These are phyloP conservation scores for Echinochloa phyllopogon DNA, from an alignment of 176 grass and related monocot species.

Conservation along the genomic window DNA sequence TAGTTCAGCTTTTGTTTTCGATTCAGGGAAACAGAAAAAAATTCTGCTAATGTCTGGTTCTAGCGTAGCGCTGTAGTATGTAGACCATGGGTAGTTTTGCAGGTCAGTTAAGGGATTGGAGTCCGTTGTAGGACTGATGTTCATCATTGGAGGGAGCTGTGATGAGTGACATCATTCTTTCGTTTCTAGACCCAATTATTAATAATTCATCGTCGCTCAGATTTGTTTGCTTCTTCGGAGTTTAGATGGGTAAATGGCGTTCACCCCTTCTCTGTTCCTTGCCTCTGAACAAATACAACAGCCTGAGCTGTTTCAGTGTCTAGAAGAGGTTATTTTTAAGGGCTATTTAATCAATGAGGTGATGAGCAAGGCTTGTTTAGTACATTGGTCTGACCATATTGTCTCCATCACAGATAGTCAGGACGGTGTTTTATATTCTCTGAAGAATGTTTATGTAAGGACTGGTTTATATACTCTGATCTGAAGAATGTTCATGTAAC, in stretches of 20 bases:
- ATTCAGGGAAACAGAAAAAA: not conserved
- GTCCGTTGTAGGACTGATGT: not conserved
- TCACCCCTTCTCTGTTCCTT: not conserved
- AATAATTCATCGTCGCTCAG: not conserved
- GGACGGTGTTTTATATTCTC: not conserved
- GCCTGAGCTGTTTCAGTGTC: not conserved
- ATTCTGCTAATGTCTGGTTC: not conserved
- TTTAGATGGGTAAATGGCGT: not conserved
- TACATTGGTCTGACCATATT: not conserved
- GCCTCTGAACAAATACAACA: not conserved
- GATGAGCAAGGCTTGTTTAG: no score
- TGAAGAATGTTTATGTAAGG: not conserved
- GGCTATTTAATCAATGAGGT: no score
- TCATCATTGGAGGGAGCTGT: constrained; percentile 1
- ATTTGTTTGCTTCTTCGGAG: not conserved
- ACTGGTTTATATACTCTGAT: not conserved
- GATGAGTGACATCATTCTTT: constrained; percentile 9
- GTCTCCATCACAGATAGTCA: not conserved
- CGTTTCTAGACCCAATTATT: not conserved
- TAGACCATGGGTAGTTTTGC: not conserved
- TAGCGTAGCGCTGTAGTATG: not conserved
- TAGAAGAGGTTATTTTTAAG: no score
- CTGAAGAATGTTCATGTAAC: not conserved
- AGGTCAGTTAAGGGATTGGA: not conserved
- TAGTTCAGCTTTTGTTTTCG: constrained; percentile 29